phyloP scores from a whole-genome alignment of 139 green algal species.

The Chlamydomonas urium region DNA sequence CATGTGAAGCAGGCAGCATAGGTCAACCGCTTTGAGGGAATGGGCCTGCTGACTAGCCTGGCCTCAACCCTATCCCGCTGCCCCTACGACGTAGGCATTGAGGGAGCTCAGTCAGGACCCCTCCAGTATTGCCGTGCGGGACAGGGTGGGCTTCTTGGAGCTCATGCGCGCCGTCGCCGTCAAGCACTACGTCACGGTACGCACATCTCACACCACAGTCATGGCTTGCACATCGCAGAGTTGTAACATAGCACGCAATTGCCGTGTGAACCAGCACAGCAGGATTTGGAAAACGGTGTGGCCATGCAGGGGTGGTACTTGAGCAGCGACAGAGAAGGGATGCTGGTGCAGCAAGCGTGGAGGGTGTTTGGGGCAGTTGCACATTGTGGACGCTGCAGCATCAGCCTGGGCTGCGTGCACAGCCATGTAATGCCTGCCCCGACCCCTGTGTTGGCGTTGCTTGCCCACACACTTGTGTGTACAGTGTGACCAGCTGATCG shows the following conservation, averaged over 20 bases:
- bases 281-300: too few relatives aligned
- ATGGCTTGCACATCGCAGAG: too few relatives aligned
- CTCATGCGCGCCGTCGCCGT: constrained; percentile 37
- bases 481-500: constrained; percentile 44
- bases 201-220: neutral
- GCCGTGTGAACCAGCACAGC: too few relatives aligned
- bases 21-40: too few relatives aligned
- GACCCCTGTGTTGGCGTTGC: neutral
- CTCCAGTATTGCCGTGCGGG: too few relatives aligned
- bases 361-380: neutral
- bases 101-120: too few relatives aligned
- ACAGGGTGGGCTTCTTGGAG: constrained; percentile 21
- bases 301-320: neutral
- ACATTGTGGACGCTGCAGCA: neutral
- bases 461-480: neutral
- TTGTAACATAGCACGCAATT: too few relatives aligned
- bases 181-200: constrained; percentile 39
- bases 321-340: neutral
- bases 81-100: too few relatives aligned
- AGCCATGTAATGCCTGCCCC: neutral
- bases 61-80: too few relatives aligned
- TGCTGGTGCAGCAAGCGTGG: neutral
- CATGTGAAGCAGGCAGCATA: too few relatives aligned
- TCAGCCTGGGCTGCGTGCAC: too few relatives aligned
- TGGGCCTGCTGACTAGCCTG: too few relatives aligned